Base-by-base conservation (phyloP, 2,329 filamentous ascomycete genomes). In the Scleromitrula shiraiana region DNA sequence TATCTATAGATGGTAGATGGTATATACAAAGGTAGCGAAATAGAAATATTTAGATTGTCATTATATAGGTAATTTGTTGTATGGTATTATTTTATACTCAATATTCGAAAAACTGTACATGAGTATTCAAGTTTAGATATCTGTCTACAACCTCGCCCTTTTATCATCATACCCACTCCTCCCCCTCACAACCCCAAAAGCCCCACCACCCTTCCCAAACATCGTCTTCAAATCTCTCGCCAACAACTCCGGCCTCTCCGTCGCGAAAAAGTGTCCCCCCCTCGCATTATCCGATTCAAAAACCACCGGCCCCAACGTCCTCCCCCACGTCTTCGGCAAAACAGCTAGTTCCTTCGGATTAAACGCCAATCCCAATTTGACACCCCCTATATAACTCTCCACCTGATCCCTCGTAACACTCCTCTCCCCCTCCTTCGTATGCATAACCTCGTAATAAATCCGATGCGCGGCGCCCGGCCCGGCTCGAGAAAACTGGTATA, bases 401-500 rank as follows among this genome's bases (percentile, higher is more conserved):
- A 64, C 32, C 62, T 65, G 8, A 60, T 59, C 9, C 65, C 64
- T 38, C 5, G 49, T 54, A 6, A 59, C 10, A 27, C 19, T 41
- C 15, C 54, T 17, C 51, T 58, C 41, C 60, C 41, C 52, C 9
- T 50, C 50, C 7, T 49, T 43, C 29, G 64, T 62, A 49, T 81
- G 77, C 6, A 58, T 63, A 0, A 69, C 67, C 64, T 89, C 85
- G 57, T 88, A 88, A 66, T 91, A 91, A 37, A 89, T 86, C 5
- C 81, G 65, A 6, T 76, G 59, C 50, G 75, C 80, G 0, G 85
- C 83, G 2, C 78, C 80, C 0, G 85, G 80, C 0, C 86, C 85
- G 0, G 83, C 82, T 0, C 68, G 74, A 2, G 77, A 82, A 66
- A 89, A 89, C 61, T 75, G 78, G 64, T 90, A 91, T 37, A 90